These are phyloP conservation scores for Coemansia sp. DNA, from an alignment of 192 early-diverging fungal genomes.

Conservation along the genomic window DNA sequence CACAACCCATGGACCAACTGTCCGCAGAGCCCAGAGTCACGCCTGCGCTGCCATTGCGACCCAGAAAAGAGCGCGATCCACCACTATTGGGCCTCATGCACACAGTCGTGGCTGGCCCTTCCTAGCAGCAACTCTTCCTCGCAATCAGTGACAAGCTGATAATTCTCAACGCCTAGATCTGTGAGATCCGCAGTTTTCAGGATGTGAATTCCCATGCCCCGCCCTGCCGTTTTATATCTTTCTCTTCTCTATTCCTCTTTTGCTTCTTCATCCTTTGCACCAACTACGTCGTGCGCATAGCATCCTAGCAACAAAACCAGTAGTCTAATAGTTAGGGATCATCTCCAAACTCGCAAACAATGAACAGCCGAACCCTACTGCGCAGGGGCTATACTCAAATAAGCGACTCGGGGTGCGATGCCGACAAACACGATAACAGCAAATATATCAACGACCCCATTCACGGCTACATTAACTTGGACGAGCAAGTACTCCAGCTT, in stretches of 20 bases:
- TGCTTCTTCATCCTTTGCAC: not conserved
- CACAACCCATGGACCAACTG: constrained; percentile 62
- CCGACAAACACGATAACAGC: not conserved
- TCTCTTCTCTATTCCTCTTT: not conserved
- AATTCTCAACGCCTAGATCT: not conserved
- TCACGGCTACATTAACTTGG: constrained; percentile 74
- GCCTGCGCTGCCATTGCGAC: constrained; percentile 53
- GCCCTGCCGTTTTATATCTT: not conserved
- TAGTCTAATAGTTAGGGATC: not conserved
- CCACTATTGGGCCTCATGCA: constrained; percentile 54
- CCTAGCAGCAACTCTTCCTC: constrained; percentile 14
- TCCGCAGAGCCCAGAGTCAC: constrained; percentile 33
- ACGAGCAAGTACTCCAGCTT: constrained; percentile 62
- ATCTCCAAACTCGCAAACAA: not conserved
- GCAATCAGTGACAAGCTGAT: not conserved
- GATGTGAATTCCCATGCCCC: not conserved
- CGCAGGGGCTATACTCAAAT: constrained; percentile 30
- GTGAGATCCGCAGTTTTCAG: not conserved
- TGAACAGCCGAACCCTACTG: constrained; percentile 20
- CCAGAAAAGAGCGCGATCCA: constrained; percentile 47
- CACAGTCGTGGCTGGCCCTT: constrained; percentile 36
- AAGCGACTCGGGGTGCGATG: constrained; percentile 5
- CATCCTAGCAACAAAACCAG: not conserved
- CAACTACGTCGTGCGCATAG: not conserved
- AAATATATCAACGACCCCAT: constrained; percentile 54